A percentile compares a stretch with the other conserved stretches of the same genome.
phyloP scores from a whole-genome alignment of 257 asterid species.

The Voacanga thouarsii region DNA sequence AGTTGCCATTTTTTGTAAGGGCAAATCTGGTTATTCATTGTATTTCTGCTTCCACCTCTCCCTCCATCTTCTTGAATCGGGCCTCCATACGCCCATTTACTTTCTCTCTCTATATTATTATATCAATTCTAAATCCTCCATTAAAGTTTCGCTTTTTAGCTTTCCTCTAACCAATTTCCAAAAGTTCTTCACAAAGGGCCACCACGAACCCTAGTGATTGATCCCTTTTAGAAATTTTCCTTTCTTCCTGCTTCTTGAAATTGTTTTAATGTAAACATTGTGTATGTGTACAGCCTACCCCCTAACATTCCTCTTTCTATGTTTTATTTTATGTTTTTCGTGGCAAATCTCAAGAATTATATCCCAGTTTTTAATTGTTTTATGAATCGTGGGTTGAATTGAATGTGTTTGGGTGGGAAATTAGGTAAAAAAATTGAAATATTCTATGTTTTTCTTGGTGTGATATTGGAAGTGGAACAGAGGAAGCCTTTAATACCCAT shows the following conservation, averaged over 20 bases:
- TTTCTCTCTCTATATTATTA: not conserved
- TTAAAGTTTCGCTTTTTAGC: not conserved
- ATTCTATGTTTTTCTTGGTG: not conserved
- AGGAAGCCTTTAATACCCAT: no score
- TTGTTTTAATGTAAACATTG: not conserved
- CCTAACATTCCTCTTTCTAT: no score
- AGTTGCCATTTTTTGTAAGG: no score
- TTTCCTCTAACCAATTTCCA: no score
- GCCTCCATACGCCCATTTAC: not conserved
- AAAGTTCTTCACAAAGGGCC: no score
- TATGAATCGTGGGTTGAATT: not conserved
- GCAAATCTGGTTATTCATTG: no score
- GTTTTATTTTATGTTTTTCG: not conserved
- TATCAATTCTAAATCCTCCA: not conserved
- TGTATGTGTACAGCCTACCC: not conserved
- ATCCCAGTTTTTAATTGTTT: not conserved
- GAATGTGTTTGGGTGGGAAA: not conserved
- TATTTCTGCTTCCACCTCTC: no score
- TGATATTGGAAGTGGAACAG: not conserved
- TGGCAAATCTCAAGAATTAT: not conserved
- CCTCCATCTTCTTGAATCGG: not conserved
- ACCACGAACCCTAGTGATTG: no score
- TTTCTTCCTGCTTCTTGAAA: no score
- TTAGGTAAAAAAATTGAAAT: not conserved
- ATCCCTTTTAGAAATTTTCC: no score